phyloP scores from a whole-genome alignment of 768 basidiomycete genomes.

The Dioszegia crocea region DNA sequence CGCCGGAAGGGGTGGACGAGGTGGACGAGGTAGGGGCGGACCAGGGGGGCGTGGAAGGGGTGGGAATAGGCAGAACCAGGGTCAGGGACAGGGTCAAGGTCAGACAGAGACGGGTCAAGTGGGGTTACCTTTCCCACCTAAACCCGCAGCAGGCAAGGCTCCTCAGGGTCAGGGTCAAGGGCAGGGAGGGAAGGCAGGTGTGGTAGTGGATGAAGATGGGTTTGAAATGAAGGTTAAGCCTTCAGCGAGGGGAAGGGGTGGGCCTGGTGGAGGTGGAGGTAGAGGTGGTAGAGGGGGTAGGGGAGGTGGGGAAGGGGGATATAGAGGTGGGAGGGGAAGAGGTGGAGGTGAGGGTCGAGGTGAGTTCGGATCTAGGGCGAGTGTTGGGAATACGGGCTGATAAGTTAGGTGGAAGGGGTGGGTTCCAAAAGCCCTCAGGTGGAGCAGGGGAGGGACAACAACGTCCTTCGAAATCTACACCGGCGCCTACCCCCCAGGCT shows the following conservation, averaged over 20 bases:
- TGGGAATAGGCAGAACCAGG: background rate
- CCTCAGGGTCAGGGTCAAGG: background rate
- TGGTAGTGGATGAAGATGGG: constrained; percentile 33
- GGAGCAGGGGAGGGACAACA: constrained; percentile 9
- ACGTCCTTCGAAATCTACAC: no score
- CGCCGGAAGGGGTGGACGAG: background rate
- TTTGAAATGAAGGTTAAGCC: constrained; percentile 34
- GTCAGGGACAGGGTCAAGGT: background rate
- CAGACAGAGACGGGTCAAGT: no score
- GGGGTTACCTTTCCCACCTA: no score
- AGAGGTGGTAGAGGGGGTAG: constrained; percentile 1
- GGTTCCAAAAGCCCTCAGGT: background rate
- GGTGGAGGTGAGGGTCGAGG: background rate
- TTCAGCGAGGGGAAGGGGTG: constrained; percentile 10
- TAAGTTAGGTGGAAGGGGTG: constrained; percentile 3
- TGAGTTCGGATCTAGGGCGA: background rate
- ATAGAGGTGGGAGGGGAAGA: background rate
- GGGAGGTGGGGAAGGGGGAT: constrained; percentile 1
- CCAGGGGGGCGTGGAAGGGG: background rate
- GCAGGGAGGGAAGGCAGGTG: background rate
- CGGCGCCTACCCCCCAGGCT: no score
- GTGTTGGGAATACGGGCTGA: background rate
- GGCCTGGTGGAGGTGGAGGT: constrained; percentile 9
- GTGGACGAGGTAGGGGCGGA: background rate
- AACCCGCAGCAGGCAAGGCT: no score